Percentiles rank a stretch among this genome's conserved stretches.
Evolutionary conservation across 139 green algal genomes (phyloP).

Genomic region (Tetradesmus obliquus): DNA sequence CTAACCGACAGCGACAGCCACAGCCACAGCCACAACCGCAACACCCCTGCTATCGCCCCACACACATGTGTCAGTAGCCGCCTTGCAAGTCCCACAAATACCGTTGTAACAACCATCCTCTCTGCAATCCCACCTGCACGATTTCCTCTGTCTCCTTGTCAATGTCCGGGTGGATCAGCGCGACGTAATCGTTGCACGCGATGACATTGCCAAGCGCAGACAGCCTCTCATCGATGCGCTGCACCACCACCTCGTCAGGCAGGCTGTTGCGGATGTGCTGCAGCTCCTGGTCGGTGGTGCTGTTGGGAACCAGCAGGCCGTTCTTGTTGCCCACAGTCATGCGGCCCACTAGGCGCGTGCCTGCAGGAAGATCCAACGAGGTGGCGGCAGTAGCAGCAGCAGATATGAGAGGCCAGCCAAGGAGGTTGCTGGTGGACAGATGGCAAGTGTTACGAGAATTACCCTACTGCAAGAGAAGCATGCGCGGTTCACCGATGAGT

Average conservation of each 20-base stretch:
- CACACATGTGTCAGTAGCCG: no score
- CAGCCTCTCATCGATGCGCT: constrained; percentile 95
- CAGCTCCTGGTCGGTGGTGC: constrained; percentile 85
- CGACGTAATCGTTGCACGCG: constrained; percentile 98
- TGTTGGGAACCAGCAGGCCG: constrained; percentile 96
- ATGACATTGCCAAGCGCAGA: constrained; percentile 99
- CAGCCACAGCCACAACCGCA: not conserved
- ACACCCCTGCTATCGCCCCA: not conserved
- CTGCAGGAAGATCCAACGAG: constrained; percentile 84
- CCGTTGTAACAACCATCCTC: constrained; percentile 38
- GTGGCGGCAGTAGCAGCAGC: constrained; percentile 94
- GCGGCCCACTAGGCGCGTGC: constrained; percentile 95
- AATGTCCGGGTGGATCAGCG: constrained; percentile 97
- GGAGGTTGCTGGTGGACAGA: no score
- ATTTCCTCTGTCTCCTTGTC: constrained; percentile 97
- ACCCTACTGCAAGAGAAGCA: no score
- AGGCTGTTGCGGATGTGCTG: constrained; percentile 97
- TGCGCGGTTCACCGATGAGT: no score
- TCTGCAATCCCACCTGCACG: constrained; percentile 45
- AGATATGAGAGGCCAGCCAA: constrained; percentile 72
- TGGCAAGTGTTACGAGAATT: no score
- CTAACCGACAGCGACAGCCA: constrained; percentile 44
- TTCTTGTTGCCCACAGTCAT: constrained; percentile 98
- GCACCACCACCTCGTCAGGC: constrained; percentile 97
- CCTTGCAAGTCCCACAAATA: no score